Evolutionary conservation across 768 basidiomycete genomes (phyloP).

Genomic region (Lyophyllum shimeji): DNA sequence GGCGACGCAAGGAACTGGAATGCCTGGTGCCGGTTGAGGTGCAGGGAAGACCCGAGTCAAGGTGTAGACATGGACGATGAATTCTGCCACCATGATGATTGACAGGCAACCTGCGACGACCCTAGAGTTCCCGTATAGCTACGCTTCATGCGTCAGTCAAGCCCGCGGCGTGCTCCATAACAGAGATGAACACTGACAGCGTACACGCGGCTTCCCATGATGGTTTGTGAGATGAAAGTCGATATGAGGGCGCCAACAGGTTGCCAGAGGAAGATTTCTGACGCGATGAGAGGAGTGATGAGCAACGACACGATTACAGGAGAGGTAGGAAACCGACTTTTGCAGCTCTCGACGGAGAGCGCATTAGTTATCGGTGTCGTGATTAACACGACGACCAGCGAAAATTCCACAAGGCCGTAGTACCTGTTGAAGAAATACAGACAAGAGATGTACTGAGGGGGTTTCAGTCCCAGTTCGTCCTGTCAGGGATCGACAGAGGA

Average conservation of each 20-base stretch:
- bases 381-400: conserved; percentile 4
- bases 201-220: conserved; percentile 24
- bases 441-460: conserved; percentile 13
- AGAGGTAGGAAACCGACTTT: conserved; percentile 8
- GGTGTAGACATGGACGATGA: conserved; percentile 17
- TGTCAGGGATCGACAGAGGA: neutral
- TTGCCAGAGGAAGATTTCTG: conserved; percentile 22
- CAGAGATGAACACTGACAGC: conserved; percentile 14
- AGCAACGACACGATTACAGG: neutral
- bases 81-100: conserved; percentile 12
- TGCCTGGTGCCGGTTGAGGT: conserved; percentile 10
- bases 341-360: conserved; percentile 16
- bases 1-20: conserved; percentile 19
- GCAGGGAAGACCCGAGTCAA: conserved; percentile 18
- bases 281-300: neutral
- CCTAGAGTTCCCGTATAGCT: conserved; percentile 20
- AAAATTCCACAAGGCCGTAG: conserved; percentile 23
- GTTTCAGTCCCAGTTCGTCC: neutral
- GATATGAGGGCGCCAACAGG: conserved; percentile 25
- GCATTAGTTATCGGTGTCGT: conserved; percentile 17
- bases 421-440: conserved; percentile 23
- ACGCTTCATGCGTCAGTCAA: neutral
- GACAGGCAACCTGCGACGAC: conserved; percentile 10
- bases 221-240: conserved; percentile 24
- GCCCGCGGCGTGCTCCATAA: neutral